Percentiles rank a stretch among this genome's conserved stretches.
These are phyloP conservation scores for Nothophoma quercina DNA, from an alignment of 2,329 filamentous ascomycete genomes.

Conservation along the genomic window DNA sequence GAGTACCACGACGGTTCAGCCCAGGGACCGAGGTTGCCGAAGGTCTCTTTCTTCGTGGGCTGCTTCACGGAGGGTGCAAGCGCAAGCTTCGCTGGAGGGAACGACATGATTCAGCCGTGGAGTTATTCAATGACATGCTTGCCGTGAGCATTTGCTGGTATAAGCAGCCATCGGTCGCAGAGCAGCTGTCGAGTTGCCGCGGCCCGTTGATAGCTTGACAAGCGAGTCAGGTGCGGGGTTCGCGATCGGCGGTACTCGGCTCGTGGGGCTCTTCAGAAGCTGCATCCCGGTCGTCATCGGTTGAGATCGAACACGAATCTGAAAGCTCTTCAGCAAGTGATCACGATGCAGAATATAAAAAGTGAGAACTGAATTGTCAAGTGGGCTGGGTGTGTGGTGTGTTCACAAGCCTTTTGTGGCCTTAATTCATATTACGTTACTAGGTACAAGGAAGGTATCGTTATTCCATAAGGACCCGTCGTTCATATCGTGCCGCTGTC, in stretches of 20 bases:
- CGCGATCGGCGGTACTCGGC: constrained; percentile 5
- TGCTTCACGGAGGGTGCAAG: constrained; percentile 29
- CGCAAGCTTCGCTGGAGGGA: constrained; percentile 16
- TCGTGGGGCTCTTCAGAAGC: constrained; percentile 10
- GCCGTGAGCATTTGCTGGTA: not conserved
- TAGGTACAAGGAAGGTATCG: constrained; percentile 25
- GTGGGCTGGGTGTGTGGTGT: not conserved
- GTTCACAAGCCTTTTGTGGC: constrained; percentile 9
- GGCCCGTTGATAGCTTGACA: constrained; percentile 9
- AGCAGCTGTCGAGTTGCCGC: constrained; percentile 13
- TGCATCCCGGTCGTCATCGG: constrained; percentile 8
- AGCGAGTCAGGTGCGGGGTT: constrained; percentile 18
- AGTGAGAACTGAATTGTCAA: not conserved
- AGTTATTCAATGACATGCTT: not conserved
- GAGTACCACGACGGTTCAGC: constrained; percentile 57
- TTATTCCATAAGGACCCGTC: constrained; percentile 23
- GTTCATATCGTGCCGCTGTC: constrained; percentile 20
- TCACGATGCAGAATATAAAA: not conserved
- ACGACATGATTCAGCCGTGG: constrained; percentile 16
- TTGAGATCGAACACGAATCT: constrained; percentile 2
- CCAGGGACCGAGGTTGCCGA: constrained; percentile 53
- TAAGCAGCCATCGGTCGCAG: constrained; percentile 2
- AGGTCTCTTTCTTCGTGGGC: constrained; percentile 36
- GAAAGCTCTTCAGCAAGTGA: not conserved
- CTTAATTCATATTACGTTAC: constrained; percentile 30